Conservation (phyloP, 805 yeast genomes). For the Saccharomycopsis babjevae region DNA sequence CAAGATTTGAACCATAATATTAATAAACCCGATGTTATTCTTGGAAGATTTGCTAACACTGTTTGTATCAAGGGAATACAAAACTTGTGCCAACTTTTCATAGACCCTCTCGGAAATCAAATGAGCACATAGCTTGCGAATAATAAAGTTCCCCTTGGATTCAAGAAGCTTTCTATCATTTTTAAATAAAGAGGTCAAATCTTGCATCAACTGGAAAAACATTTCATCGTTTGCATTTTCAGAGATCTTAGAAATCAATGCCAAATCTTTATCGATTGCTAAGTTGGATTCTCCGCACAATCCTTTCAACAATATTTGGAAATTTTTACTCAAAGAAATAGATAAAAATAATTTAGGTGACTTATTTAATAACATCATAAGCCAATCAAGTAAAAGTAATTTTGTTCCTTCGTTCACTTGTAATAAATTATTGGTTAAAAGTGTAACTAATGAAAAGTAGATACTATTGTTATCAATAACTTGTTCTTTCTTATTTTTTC, state of each 20-base stretch:
- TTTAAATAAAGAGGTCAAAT: conserved; percentile 59
- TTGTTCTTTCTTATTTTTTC: conserved; percentile 20
- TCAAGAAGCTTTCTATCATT: conserved; percentile 58
- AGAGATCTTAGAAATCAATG: conserved; percentile 63
- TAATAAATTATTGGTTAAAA: conserved; percentile 28
- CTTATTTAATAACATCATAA: conserved; percentile 66
- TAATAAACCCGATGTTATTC: conserved; percentile 54
- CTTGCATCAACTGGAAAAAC: conserved; percentile 64
- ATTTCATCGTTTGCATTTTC: conserved; percentile 63
- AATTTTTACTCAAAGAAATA: conserved; percentile 46
- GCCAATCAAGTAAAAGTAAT: conserved; percentile 83
- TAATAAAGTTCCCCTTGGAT: conserved; percentile 69
- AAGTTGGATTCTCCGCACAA: conserved; percentile 53
- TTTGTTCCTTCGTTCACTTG: conserved; percentile 74
- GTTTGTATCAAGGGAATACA: conserved; percentile 30
- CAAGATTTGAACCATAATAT: conserved; percentile 75
- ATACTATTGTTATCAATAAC: conserved; percentile 10
- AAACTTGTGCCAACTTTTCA: conserved; percentile 65
- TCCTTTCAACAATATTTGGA: conserved; percentile 69
- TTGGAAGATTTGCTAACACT: conserved; percentile 27
- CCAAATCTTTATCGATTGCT: conserved; percentile 65
- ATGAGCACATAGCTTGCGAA: conserved; percentile 73
- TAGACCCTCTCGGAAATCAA: conserved; percentile 77
- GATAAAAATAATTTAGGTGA: conserved; percentile 49
- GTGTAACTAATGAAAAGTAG: conserved; percentile 3